Evolutionary conservation across 1,284 basidiomycete species (phyloP).

Genomic region (Cystobasidiaceae sp.): DNA sequence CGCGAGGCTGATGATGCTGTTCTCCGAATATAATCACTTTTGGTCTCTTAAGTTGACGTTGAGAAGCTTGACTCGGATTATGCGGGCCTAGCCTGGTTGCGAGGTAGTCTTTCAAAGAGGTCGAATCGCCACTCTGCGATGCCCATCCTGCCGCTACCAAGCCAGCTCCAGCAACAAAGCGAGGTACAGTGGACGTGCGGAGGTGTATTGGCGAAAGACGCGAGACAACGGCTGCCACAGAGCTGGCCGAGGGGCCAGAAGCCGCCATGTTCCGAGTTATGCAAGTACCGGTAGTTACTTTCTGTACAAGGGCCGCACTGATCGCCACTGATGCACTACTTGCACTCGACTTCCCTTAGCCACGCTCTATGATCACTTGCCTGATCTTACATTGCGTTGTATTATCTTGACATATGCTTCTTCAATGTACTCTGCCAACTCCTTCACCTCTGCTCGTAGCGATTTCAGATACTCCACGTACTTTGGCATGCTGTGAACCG

Average conservation of each 20-base stretch:
- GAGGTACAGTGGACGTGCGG: neutral
- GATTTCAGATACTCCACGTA: neutral
- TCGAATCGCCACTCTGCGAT: neutral
- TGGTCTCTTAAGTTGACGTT: neutral
- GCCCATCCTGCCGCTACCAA: neutral
- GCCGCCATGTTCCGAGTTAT: too few species aligned
- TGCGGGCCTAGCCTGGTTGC: neutral
- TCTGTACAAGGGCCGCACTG: too few species aligned
- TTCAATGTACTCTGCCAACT: constrained; percentile 5
- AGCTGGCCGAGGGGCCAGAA: neutral
- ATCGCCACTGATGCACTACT: too few species aligned
- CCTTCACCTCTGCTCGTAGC: neutral
- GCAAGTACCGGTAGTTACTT: too few species aligned
- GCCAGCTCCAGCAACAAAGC: neutral
- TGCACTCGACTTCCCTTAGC: too few species aligned
- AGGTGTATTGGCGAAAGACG: neutral
- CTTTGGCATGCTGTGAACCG: neutral
- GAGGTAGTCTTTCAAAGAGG: constrained; percentile 1
- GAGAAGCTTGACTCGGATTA: neutral
- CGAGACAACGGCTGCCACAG: constrained; percentile 2
- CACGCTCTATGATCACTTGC: too few species aligned
- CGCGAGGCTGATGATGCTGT: constrained; percentile 28
- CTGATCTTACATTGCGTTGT: too few species aligned
- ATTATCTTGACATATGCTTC: too few species aligned
- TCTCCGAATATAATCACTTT: constrained; percentile 18